These are phyloP conservation scores for Chenopodium album DNA, from an alignment of 148 eudicot genomes.

Conservation along the genomic window DNA sequence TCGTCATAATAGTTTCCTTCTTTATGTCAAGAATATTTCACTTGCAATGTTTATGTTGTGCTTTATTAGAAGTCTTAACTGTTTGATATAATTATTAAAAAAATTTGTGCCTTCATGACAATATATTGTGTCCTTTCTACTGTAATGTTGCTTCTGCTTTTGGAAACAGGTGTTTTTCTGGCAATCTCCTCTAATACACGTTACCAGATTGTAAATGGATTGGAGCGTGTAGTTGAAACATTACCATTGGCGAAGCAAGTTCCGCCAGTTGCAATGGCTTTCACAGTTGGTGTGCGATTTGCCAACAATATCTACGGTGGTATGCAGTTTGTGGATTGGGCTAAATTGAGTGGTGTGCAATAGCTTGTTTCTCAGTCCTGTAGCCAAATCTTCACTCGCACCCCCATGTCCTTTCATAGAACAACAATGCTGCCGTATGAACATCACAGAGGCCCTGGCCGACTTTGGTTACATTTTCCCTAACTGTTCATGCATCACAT, in stretches of 20 bases:
- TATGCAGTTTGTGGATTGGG: slow-evolving; percentile 72
- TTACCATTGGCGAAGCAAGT: slow-evolving; percentile 51
- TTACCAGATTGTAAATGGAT: slow-evolving; percentile 74
- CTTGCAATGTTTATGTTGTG: background rate
- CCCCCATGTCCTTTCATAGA: background rate
- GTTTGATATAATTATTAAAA: too few species aligned
- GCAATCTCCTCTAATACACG: slow-evolving; percentile 88
- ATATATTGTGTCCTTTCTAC: background rate
- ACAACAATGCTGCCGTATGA: background rate
- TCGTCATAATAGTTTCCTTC: background rate
- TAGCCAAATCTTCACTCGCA: background rate
- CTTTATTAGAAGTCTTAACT: background rate
- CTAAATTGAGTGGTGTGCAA: slow-evolving; percentile 60
- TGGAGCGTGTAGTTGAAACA: slow-evolving; percentile 68
- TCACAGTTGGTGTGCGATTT: slow-evolving; percentile 63
- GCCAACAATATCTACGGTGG: slow-evolving; percentile 67
- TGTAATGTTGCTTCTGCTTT: background rate
- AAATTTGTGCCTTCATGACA: too few species aligned
- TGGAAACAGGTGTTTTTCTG: slow-evolving; percentile 66
- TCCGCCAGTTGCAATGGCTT: slow-evolving; percentile 61
- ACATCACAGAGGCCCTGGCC: background rate
- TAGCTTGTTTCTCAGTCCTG: slow-evolving; percentile 13
- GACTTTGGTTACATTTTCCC: background rate
- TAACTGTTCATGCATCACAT: background rate
- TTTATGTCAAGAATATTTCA: background rate